Evolutionary conservation across 805 yeast species (phyloP), one percentile per base, ranked within the genome.

Genomic region (Blastobotrys attinorum): DNA sequence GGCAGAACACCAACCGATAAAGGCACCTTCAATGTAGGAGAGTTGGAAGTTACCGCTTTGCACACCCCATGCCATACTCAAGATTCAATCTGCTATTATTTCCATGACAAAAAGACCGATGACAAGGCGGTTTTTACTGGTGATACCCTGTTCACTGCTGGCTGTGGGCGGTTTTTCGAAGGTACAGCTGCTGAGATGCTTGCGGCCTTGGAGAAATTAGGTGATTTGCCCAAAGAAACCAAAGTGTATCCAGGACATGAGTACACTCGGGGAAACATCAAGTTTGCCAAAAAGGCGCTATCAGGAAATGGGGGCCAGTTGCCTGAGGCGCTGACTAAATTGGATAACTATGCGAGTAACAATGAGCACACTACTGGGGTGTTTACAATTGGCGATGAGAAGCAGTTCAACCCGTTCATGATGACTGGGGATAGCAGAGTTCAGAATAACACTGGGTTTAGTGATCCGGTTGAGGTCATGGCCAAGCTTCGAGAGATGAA

Each of bases 21-120:
- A 11, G 84, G 79, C 48, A 65, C 68, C 16, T 68, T 83, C 47
- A 70, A 72, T 47, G 65, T 88, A 46, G 96, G 96, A 3, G 66
- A 70, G 33, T 58, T 90, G 40, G 70, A 76, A 15, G 75, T 89
- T 40, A 78, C 81, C 1, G 94, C 96, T 0, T 69, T 90, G 32
- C 90, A 90, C 63, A 92, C 99, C 0, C 98, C 99, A 3, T 92
- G 99, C 60, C 99, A 92, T 62, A 92, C 99, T 0, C 92, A 83
- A 63, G 99, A 92, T 64, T 86, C 96, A 2, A 84, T 92, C 47
- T 90, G 97, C 59, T 92, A 87, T 63, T 83, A 64, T 54, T 87
- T 76, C 0, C 67, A 68, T 38, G 97, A 90, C 59, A 53, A 60
- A n/a, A 59, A 62, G 29, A 76, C 88, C 0, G 72, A 70, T 27